A percentile compares a stretch with the other conserved stretches of the same genome.
Conservation (phyloP, 495 filamentous ascomycete genomes). For the Darksidea phi region DNA sequence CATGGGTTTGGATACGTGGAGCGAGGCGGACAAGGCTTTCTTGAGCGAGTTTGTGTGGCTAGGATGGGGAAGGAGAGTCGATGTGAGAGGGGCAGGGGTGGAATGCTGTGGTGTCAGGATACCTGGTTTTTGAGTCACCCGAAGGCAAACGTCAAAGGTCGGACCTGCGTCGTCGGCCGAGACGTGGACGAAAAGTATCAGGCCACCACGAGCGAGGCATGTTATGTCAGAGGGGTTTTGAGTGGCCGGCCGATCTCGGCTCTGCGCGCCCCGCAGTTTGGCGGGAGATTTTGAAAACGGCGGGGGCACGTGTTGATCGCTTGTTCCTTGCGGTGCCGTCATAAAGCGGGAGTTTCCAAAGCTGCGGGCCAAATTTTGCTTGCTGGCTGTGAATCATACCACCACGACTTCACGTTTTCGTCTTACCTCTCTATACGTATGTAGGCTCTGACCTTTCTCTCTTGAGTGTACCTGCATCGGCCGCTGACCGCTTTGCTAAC, state of each 20-base stretch:
- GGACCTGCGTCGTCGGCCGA: too few species aligned
- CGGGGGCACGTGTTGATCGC: not conserved
- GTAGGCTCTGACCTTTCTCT: not conserved
- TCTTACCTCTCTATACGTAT: too few species aligned
- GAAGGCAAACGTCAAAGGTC: too few species aligned
- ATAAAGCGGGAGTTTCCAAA: not conserved
- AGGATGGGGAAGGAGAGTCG: slow-evolving; percentile 70
- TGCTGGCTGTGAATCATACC: slow-evolving; percentile 1
- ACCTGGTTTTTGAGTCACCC: slow-evolving; percentile 18
- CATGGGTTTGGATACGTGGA: slow-evolving; percentile 90
- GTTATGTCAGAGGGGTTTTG: too few species aligned
- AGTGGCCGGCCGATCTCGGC: too few species aligned
- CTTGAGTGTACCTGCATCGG: not conserved
- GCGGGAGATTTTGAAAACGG: not conserved
- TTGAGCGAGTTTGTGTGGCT: slow-evolving; percentile 62
- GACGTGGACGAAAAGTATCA: too few species aligned
- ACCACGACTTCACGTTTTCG: too few species aligned
- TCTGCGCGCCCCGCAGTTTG: too few species aligned
- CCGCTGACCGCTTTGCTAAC: too few species aligned
- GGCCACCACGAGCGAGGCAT: too few species aligned
- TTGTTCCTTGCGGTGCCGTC: slow-evolving; percentile 1
- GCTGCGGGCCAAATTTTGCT: not conserved
- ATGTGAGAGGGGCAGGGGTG: slow-evolving; percentile 68
- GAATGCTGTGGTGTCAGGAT: slow-evolving; percentile 81
- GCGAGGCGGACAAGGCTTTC: slow-evolving; percentile 70